Evolutionary conservation across 2,329 filamentous ascomycete species (phyloP).

Genomic region (Phaeophleospora eucalypticola): DNA sequence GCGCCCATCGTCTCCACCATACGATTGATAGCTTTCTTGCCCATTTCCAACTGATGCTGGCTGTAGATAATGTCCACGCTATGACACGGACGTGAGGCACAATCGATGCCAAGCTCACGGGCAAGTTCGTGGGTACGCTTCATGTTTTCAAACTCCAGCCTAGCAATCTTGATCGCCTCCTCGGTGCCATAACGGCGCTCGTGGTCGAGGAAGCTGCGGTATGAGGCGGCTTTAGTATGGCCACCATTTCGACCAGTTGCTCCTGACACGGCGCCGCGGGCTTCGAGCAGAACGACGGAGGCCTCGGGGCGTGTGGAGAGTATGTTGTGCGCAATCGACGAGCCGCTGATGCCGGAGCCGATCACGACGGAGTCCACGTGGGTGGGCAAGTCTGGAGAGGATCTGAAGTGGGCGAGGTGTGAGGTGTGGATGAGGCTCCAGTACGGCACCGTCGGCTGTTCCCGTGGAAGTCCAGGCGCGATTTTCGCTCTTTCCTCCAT

Average conservation of each 20-base stretch:
- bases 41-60: not conserved
- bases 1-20: not conserved
- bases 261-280: slow-evolving; percentile 12
- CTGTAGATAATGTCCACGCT: not conserved
- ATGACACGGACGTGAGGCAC: not conserved
- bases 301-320: slow-evolving; percentile 7
- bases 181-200: slow-evolving; percentile 14
- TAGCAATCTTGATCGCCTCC: slow-evolving; percentile 14
- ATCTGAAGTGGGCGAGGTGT: not conserved
- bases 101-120: not conserved
- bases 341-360: slow-evolving; percentile 19
- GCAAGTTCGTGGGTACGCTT: slow-evolving; percentile 1
- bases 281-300: slow-evolving; percentile 17
- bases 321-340: slow-evolving; percentile 17
- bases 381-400: not conserved
- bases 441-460: not conserved
- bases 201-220: slow-evolving; percentile 12
- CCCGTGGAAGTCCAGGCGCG: not conserved
- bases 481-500: not conserved
- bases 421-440: not conserved
- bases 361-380: slow-evolving; percentile 15
- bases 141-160: slow-evolving; percentile 1
- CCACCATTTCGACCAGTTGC: slow-evolving; percentile 22
- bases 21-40: not conserved
- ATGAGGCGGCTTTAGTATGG: slow-evolving; percentile 15